Conservation (phyloP, 495 filamentous ascomycete genomes). For the Clavariopsis aquatica region DNA sequence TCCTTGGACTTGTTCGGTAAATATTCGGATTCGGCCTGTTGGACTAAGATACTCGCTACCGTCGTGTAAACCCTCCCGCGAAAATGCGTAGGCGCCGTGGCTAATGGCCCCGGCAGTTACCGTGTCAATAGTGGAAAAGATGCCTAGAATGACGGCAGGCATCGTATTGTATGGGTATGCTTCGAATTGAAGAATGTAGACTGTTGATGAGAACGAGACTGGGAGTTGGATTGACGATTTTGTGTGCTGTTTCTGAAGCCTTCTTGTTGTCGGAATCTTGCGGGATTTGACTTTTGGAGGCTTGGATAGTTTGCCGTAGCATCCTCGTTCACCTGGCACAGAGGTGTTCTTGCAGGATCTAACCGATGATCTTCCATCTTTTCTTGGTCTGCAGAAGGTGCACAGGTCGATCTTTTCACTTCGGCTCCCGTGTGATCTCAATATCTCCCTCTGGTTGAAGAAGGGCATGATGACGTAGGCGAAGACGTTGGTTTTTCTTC, state of each 20-base stretch:
- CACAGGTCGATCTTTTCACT: background rate
- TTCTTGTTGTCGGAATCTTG: background rate
- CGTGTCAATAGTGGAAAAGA: background rate
- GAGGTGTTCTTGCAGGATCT: background rate
- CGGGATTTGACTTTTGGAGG: slow-evolving; percentile 6
- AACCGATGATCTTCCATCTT: background rate
- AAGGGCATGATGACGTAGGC: background rate
- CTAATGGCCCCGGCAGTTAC: background rate
- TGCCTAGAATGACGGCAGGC: background rate
- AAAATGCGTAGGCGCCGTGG: slow-evolving; percentile 12
- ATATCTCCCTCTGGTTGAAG: background rate
- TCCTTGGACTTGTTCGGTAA: background rate
- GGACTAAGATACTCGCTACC: slow-evolving; percentile 7
- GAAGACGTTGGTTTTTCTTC: background rate
- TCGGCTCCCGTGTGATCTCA: background rate
- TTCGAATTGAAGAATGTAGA: slow-evolving; percentile 5
- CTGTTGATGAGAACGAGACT: background rate
- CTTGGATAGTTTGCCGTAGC: slow-evolving; percentile 1
- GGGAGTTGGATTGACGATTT: background rate
- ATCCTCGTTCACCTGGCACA: background rate
- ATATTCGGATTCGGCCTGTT: background rate
- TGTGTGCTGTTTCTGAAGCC: background rate
- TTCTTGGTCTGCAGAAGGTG: background rate
- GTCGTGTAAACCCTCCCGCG: slow-evolving; percentile 2
- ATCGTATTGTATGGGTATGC: background rate